These are phyloP conservation scores for Diplotaxis tenuifolia DNA, from an alignment of 345 rosid species.

Conservation along the genomic window DNA sequence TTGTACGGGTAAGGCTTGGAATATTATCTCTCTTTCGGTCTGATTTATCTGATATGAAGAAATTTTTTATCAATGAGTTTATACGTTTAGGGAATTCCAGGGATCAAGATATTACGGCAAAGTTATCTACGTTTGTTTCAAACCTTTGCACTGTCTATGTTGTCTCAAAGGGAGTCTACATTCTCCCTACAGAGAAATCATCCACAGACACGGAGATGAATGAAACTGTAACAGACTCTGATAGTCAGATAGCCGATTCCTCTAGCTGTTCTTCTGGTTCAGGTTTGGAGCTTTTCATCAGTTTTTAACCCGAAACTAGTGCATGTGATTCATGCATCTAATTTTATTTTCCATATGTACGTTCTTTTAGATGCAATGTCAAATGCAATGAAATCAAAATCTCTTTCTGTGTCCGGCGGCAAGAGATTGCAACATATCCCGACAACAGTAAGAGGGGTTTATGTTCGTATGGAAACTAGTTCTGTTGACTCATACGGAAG, in stretches of 20 bases:
- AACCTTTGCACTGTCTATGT: conserved; percentile 69
- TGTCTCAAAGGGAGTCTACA: conserved; percentile 66
- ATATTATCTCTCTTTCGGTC: background rate
- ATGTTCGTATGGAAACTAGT: conserved; percentile 23
- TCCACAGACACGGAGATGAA: conserved; percentile 39
- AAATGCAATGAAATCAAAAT: conserved; percentile 11
- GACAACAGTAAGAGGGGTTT: conserved; percentile 10
- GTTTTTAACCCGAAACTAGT: conserved; percentile 1
- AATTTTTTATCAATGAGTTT: background rate
- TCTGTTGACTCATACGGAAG: conserved; percentile 24
- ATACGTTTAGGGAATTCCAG: conserved; percentile 10
- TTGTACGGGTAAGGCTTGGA: conserved; percentile 30
- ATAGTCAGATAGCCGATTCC: conserved; percentile 40
- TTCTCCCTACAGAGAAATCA: conserved; percentile 56
- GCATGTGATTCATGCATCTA: background rate
- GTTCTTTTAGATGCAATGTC: conserved; percentile 12
- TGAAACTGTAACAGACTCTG: conserved; percentile 38
- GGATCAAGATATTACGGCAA: conserved; percentile 45
- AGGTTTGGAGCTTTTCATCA: conserved; percentile 13
- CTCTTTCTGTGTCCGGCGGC: conserved; percentile 7
- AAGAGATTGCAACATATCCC: conserved; percentile 25
- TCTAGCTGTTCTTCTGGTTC: conserved; percentile 44
- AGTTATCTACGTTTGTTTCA: conserved; percentile 55
- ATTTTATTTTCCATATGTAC: conserved; percentile 11
- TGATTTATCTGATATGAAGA: background rate